Evolutionary conservation across 2,329 filamentous ascomycete species (phyloP), one percentile per base, ranked within the genome.

Genomic region (Pseudogymnoascus sp.): DNA sequence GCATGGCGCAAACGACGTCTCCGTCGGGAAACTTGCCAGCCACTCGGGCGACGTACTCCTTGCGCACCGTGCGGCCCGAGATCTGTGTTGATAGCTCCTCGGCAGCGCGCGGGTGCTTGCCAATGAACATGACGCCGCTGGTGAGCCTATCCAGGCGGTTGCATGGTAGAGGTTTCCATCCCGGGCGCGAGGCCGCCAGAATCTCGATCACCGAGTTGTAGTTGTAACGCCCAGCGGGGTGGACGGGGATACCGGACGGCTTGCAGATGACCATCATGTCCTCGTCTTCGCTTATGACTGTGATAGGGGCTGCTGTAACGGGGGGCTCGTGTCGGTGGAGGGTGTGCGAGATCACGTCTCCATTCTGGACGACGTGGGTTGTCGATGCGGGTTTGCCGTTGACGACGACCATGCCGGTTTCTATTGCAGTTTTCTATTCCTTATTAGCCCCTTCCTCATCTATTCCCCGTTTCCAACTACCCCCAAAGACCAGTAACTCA

Each of bases 191-290:
- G 2, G 90, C 84, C 69, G 90, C 87, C 84, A 99, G 88, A 68
- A 99, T 96, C 78, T 97, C 92, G 40, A 96, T 83, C 53, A 99
- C 84, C 0, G 91, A 93, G 77, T 99, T 99, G 80, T 89, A 96
- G 74, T 93, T 92, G 79, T 99, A 99, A 59, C 94, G 86, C 5
- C 94, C 94, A 0, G 94, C 93, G 5, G 94, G 91, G 74, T 99
- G 94, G 0, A 99, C 94, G 0, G 94, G 94, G 42, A 99, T 87
- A 5, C 94, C 94, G 0, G 93, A 89, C 0, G 94, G 94, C 75
- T 99, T 99, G 78, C 97, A 92, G 74, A 99, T 96, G 66, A 97
- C 92, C 64, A 99, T 89, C 79, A 99, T 88, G 68, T 92, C 89
- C 53, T 95, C 85, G 69, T 96, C 91, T 75, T 99, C 94, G 75